A percentile compares a stretch with the other conserved stretches of the same genome.
Evolutionary conservation across 31 red algal genomes (phyloP).

Genomic region (Endocladia muricata): DNA sequence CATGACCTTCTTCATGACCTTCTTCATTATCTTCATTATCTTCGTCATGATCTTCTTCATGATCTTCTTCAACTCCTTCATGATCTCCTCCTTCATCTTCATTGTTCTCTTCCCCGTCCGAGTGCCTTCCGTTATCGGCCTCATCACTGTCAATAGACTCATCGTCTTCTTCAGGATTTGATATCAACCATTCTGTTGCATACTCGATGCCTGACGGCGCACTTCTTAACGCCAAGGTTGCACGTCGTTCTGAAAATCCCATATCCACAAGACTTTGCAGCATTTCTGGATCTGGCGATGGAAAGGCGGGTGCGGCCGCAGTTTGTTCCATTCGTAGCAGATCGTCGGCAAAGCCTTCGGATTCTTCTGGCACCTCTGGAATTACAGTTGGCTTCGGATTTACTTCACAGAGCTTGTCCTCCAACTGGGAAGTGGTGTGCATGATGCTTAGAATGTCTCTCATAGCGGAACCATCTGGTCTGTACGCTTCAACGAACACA

Average conservation of each 20-base stretch:
- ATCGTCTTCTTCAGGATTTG: conserved; percentile 6
- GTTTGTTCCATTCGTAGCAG: background rate
- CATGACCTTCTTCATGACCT: conserved; percentile 3
- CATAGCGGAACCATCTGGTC: conserved; percentile 41
- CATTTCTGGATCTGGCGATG: conserved; percentile 46
- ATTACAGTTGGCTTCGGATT: background rate
- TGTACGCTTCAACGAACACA: conserved; percentile 30
- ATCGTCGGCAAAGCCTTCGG: background rate
- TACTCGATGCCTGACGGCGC: conserved; percentile 40
- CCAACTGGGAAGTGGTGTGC: conserved; percentile 45
- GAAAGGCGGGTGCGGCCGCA: background rate
- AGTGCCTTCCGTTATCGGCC: background rate
- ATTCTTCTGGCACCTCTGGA: conserved; percentile 5
- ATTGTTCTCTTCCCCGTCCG: conserved; percentile 8
- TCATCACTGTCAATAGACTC: conserved; percentile 4
- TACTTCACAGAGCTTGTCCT: background rate
- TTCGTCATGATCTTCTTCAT: conserved; percentile 22
- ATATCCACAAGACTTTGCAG: conserved; percentile 41
- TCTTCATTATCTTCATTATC: conserved; percentile 8
- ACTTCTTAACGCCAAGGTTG: conserved; percentile 19
- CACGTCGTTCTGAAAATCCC: conserved; percentile 44
- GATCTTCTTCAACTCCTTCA: conserved; percentile 14
- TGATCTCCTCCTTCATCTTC: conserved; percentile 21
- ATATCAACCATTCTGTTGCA: conserved; percentile 39
- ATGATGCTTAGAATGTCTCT: conserved; percentile 40